A percentile compares a stretch with the other conserved stretches of the same genome.
These are phyloP conservation scores for Phytophthora aleatoria DNA, from an alignment of 352 stramenopile genomes.

Conservation along the genomic window DNA sequence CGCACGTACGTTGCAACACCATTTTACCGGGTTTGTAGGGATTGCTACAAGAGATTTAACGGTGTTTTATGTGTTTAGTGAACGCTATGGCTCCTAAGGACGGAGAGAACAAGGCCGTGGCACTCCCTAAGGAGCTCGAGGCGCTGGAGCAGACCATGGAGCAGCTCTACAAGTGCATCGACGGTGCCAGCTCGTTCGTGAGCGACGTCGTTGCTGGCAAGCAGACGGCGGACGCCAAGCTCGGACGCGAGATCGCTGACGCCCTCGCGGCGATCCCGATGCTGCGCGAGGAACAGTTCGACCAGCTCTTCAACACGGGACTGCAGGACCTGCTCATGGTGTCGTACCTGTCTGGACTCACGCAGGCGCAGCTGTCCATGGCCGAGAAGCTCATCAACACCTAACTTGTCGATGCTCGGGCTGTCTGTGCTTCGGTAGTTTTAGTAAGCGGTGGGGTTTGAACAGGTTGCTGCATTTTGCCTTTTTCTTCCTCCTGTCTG, in stretches of 20 bases:
- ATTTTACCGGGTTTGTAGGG: neutral
- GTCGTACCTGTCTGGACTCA: slow-evolving; percentile 97
- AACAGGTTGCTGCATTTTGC: slow-evolving; percentile 37
- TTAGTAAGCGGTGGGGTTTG: slow-evolving; percentile 24
- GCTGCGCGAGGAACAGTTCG: slow-evolving; percentile 94
- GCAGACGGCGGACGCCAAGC: slow-evolving; percentile 76
- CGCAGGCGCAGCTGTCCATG: slow-evolving; percentile 97
- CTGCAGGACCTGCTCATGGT: slow-evolving; percentile 99
- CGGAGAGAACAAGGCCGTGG: slow-evolving; percentile 35
- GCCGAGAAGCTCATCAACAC: slow-evolving; percentile 97
- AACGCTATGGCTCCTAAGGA: slow-evolving; percentile 73
- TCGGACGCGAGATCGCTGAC: slow-evolving; percentile 94
- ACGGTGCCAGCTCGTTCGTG: slow-evolving; percentile 89
- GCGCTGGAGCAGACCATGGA: slow-evolving; percentile 84
- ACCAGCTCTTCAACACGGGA: slow-evolving; percentile 96
- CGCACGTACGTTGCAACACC: slow-evolving; percentile 70
- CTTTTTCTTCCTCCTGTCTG: slow-evolving; percentile 5
- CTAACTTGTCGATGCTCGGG: slow-evolving; percentile 39
- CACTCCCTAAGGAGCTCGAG: slow-evolving; percentile 76
- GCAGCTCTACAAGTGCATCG: slow-evolving; percentile 92
- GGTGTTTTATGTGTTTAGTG: slow-evolving; percentile 39
- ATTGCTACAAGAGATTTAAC: slow-evolving; percentile 5
- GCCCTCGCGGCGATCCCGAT: slow-evolving; percentile 93
- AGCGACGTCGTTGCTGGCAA: slow-evolving; percentile 90
- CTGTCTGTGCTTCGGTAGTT: slow-evolving; percentile 27